These are phyloP conservation scores for Harringtonia lauricola DNA, from an alignment of 2,329 filamentous ascomycete genomes.

Conservation along the genomic window DNA sequence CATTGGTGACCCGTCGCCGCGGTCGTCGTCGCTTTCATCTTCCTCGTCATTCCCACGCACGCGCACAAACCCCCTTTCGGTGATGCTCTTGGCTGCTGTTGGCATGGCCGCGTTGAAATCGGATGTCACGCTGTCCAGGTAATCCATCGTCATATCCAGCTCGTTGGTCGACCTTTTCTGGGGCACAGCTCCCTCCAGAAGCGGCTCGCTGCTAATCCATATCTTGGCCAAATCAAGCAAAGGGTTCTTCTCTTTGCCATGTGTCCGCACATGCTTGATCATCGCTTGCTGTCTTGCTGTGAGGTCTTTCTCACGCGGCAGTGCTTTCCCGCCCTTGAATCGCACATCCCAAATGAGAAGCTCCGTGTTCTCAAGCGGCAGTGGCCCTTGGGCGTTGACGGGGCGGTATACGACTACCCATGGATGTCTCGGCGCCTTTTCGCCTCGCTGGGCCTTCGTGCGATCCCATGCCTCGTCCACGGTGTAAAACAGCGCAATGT, in stretches of 20 bases:
- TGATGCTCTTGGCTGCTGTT: constrained; percentile 16
- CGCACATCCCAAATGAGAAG: constrained; percentile 43
- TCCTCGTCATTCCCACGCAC: constrained; percentile 12
- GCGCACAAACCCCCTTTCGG: constrained; percentile 25
- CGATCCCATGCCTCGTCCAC: constrained; percentile 24
- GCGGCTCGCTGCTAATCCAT: constrained; percentile 31
- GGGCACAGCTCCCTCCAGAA: background rate
- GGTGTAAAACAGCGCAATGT: constrained; percentile 40
- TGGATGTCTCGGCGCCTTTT: constrained; percentile 25
- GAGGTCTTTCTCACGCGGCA: constrained; percentile 23
- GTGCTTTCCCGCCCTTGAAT: constrained; percentile 13
- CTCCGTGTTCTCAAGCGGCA: constrained; percentile 27
- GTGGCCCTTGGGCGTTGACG: constrained; percentile 21
- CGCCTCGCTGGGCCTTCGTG: constrained; percentile 14
- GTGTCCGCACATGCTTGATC: constrained; percentile 24
- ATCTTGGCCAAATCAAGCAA: constrained; percentile 26
- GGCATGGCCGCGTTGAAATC: constrained; percentile 27
- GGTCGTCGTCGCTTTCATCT: background rate
- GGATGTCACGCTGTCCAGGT: constrained; percentile 21
- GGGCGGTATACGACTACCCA: constrained; percentile 41
- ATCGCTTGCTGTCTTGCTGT: constrained; percentile 33
- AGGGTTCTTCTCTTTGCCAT: constrained; percentile 18
- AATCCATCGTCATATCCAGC: constrained; percentile 32
- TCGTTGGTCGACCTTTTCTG: constrained; percentile 10
- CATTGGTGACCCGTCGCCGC: background rate